These are phyloP conservation scores for Tetragonia tetragonoides DNA, from an alignment of 148 eudicot species.

Conservation along the genomic window DNA sequence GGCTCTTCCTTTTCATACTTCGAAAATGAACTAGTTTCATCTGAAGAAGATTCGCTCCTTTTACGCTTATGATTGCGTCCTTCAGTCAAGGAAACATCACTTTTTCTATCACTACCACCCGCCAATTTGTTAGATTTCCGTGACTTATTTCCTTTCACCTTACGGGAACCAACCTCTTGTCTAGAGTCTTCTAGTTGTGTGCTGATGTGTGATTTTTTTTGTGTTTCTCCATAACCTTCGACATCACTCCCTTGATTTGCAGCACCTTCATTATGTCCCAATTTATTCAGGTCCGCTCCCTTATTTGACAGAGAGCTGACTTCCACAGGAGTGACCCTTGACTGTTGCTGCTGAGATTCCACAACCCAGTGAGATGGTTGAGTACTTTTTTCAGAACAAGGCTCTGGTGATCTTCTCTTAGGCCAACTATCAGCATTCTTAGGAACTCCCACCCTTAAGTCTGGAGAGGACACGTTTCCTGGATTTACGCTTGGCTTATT, in stretches of 20 bases:
- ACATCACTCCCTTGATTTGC: slow-evolving; percentile 36
- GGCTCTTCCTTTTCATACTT: slow-evolving; percentile 92
- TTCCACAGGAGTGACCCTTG: slow-evolving; percentile 40
- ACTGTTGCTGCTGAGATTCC: slow-evolving; percentile 37
- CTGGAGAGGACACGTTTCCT: slow-evolving; percentile 39
- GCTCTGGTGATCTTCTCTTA: slow-evolving; percentile 44
- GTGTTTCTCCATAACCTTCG: slow-evolving; percentile 56
- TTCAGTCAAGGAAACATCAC: slow-evolving; percentile 38
- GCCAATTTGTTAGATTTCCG: slow-evolving; percentile 46
- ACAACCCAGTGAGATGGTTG: slow-evolving; percentile 32
- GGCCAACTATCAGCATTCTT: slow-evolving; percentile 33
- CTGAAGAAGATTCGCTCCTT: slow-evolving; percentile 67
- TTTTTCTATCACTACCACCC: slow-evolving; percentile 36
- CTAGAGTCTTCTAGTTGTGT: slow-evolving; percentile 39
- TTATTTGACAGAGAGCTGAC: slow-evolving; percentile 30
- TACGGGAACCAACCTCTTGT: slow-evolving; percentile 42
- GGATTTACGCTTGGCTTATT: slow-evolving; percentile 39
- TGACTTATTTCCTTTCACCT: slow-evolving; percentile 53
- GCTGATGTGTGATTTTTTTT: slow-evolving; percentile 33
- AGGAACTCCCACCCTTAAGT: slow-evolving; percentile 27
- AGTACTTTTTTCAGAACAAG: slow-evolving; percentile 40
- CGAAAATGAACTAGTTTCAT: slow-evolving; percentile 63
- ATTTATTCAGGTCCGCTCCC: slow-evolving; percentile 38
- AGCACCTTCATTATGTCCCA: slow-evolving; percentile 42
- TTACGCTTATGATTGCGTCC: slow-evolving; percentile 48